Evolutionary conservation across 805 yeast genomes (phyloP).

Genomic region (Priceomyces castillae): DNA sequence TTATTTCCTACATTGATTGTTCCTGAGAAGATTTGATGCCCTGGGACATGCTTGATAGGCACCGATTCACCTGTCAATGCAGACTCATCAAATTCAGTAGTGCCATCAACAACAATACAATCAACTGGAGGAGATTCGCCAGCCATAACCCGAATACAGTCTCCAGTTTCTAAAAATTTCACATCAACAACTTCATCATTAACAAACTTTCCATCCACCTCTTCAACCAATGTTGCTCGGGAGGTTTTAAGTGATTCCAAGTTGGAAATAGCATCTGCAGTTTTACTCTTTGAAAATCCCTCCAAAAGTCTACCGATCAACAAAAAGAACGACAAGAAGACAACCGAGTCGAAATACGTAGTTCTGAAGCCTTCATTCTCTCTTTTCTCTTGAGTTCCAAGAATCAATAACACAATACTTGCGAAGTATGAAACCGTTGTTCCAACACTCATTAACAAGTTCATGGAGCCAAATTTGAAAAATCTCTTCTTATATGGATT

Average conservation of each 20-base stretch:
- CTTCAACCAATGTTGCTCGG: slow-evolving; percentile 44
- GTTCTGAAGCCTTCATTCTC: slow-evolving; percentile 49
- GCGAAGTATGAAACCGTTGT: slow-evolving; percentile 71
- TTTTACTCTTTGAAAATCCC: slow-evolving; percentile 61
- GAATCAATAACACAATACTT: slow-evolving; percentile 53
- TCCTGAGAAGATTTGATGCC: slow-evolving; percentile 72
- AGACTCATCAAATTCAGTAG: slow-evolving; percentile 55
- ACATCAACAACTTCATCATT: slow-evolving; percentile 37
- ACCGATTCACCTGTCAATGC: slow-evolving; percentile 61
- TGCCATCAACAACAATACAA: slow-evolving; percentile 48
- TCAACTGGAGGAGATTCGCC: slow-evolving; percentile 65
- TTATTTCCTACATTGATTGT: slow-evolving; percentile 62
- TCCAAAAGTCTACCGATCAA: slow-evolving; percentile 70
- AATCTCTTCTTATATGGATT: slow-evolving; percentile 56
- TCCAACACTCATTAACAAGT: slow-evolving; percentile 66
- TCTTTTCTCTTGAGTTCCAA: slow-evolving; percentile 38
- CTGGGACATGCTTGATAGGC: slow-evolving; percentile 55
- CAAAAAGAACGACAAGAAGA: slow-evolving; percentile 68
- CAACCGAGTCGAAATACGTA: slow-evolving; percentile 77
- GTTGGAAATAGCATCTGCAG: slow-evolving; percentile 61
- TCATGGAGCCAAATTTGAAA: slow-evolving; percentile 77
- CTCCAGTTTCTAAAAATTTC: slow-evolving; percentile 51
- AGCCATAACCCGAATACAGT: slow-evolving; percentile 44
- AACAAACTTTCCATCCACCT: slow-evolving; percentile 10
- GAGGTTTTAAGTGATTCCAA: slow-evolving; percentile 52